These are phyloP conservation scores for Xerocomus potaroensis DNA, from an alignment of 768 basidiomycete species.

Conservation along the genomic window DNA sequence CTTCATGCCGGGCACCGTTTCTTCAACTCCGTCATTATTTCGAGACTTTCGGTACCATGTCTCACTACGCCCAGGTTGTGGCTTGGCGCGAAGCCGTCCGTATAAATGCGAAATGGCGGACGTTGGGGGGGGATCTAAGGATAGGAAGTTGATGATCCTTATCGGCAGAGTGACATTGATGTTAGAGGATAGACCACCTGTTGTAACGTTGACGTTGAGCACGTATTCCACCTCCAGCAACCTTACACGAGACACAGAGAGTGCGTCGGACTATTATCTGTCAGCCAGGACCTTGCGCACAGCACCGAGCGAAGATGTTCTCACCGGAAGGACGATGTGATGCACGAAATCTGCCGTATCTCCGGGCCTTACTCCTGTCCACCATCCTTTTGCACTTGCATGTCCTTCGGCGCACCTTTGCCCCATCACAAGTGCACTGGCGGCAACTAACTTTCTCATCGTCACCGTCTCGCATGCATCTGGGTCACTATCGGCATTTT, in stretches of 20 bases:
- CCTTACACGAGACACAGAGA: slow-evolving; percentile 63
- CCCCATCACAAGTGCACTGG: slow-evolving; percentile 61
- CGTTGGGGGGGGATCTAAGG: slow-evolving; percentile 74
- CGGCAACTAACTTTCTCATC: slow-evolving; percentile 58
- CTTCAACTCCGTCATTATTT: slow-evolving; percentile 11
- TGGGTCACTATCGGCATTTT: slow-evolving; percentile 37
- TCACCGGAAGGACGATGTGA: slow-evolving; percentile 69
- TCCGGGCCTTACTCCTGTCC: slow-evolving; percentile 71
- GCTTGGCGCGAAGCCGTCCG: slow-evolving; percentile 19
- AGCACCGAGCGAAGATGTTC: slow-evolving; percentile 24
- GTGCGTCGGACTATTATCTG: slow-evolving; percentile 52
- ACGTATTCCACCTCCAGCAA: slow-evolving; percentile 76
- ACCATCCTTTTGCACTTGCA: slow-evolving; percentile 85
- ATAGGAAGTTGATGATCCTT: slow-evolving; percentile 77
- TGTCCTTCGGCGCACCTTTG: slow-evolving; percentile 59
- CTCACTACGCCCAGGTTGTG: slow-evolving; percentile 22
- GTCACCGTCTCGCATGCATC: slow-evolving; percentile 64
- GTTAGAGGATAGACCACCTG: slow-evolving; percentile 57
- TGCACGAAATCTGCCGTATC: slow-evolving; percentile 62
- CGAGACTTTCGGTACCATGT: slow-evolving; percentile 31
- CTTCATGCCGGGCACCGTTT: slow-evolving; percentile 33
- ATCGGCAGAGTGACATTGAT: slow-evolving; percentile 71
- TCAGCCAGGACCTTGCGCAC: slow-evolving; percentile 2
- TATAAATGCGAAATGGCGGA: slow-evolving; percentile 22
- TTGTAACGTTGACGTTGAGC: slow-evolving; percentile 59